Conservation (phyloP, 2,329 filamentous ascomycete genomes). For the Ceratocystis cubensis region DNA sequence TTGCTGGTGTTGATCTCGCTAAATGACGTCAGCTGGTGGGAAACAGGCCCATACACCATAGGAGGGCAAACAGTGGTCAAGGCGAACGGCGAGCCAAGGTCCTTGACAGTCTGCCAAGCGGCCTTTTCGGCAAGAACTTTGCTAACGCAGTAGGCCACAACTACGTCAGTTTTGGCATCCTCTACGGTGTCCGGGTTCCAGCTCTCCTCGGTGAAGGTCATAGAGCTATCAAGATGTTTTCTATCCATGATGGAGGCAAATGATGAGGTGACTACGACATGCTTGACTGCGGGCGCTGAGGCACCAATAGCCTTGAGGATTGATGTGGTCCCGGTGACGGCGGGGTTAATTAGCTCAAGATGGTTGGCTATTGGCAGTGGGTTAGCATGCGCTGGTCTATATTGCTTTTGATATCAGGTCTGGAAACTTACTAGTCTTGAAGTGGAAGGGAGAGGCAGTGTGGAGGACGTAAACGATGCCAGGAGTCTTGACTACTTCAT, state of each 20-base stretch:
- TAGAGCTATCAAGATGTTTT: slow-evolving; percentile 26
- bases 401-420: not conserved
- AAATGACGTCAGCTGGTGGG: slow-evolving; percentile 35
- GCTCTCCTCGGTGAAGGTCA: slow-evolving; percentile 35
- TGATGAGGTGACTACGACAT: slow-evolving; percentile 52
- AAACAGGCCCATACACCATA: slow-evolving; percentile 42
- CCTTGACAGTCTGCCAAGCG: slow-evolving; percentile 40
- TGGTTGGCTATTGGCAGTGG: slow-evolving; percentile 31
- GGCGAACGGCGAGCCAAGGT: slow-evolving; percentile 36
- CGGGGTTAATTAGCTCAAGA: slow-evolving; percentile 44
- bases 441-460: slow-evolving; percentile 49
- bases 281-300: slow-evolving; percentile 48
- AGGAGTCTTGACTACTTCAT: slow-evolving; percentile 36
- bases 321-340: slow-evolving; percentile 49
- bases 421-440: slow-evolving; percentile 32
- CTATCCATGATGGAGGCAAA: slow-evolving; percentile 41
- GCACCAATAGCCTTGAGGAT: slow-evolving; percentile 58
- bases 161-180: slow-evolving; percentile 31
- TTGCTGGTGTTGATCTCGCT: slow-evolving; percentile 42
- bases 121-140: slow-evolving; percentile 43
- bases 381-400: not conserved
- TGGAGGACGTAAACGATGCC: slow-evolving; percentile 44
- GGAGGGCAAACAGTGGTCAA: slow-evolving; percentile 44
- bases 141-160: slow-evolving; percentile 41
- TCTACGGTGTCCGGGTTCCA: slow-evolving; percentile 43